A percentile compares a stretch with the other conserved stretches of the same genome.
These are phyloP conservation scores for Pulveroboletus sp. DNA, from an alignment of 768 basidiomycete species.

Conservation along the genomic window DNA sequence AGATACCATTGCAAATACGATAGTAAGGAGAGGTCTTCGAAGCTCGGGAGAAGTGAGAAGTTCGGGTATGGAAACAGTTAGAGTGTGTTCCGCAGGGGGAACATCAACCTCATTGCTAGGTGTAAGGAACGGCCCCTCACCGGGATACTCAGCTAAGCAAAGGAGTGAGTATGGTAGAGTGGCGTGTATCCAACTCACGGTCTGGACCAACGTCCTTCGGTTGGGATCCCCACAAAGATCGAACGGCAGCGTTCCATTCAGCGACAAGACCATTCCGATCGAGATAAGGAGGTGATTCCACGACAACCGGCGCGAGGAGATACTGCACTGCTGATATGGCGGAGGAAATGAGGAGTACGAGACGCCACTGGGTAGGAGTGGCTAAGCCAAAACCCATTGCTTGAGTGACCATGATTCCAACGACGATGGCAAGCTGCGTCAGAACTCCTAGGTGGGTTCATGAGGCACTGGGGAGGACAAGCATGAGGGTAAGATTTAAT, in stretches of 20 bases:
- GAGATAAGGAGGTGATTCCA: conserved; percentile 74
- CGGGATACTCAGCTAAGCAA: conserved; percentile 21
- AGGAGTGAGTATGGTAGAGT: conserved; percentile 2
- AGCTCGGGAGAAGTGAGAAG: conserved; percentile 51
- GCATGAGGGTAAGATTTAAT: conserved; percentile 29
- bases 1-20: conserved; percentile 66
- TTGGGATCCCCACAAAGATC: conserved; percentile 51
- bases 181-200: conserved; percentile 15
- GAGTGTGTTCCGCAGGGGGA: conserved; percentile 21
- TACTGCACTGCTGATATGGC: conserved; percentile 54
- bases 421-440: conserved; percentile 77
- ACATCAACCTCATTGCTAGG: conserved; percentile 12
- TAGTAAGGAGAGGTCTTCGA: conserved; percentile 56
- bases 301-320: conserved; percentile 46
- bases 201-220: conserved; percentile 24
- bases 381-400: conserved; percentile 66
- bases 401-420: conserved; percentile 87
- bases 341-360: conserved; percentile 61
- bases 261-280: conserved; percentile 43
- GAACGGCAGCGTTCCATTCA: conserved; percentile 42
- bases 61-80: conserved; percentile 46
- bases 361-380: conserved; percentile 63
- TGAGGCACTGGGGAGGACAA: background rate
- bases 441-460: conserved; percentile 52
- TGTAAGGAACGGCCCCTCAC: conserved; percentile 26